phyloP scores from a whole-genome alignment of 257 asterid species.

The Plantago major region DNA sequence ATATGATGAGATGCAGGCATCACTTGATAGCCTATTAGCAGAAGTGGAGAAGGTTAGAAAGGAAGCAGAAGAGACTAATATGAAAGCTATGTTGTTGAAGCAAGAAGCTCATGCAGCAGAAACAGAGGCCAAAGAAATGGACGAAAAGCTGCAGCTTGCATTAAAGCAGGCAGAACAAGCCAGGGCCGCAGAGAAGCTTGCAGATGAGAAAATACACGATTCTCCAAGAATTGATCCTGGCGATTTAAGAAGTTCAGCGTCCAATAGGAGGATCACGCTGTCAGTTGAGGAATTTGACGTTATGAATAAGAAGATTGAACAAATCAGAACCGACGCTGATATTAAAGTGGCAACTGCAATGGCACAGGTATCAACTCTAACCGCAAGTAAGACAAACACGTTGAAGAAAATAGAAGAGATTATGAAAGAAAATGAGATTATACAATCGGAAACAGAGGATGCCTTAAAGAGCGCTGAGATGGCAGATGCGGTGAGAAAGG shows the following conservation, averaged over 20 bases:
- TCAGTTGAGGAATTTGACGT: conserved; percentile 40
- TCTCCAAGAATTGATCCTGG: conserved; percentile 22
- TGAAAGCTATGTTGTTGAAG: conserved; percentile 25
- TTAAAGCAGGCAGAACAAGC: conserved; percentile 48
- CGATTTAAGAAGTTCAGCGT: conserved; percentile 14
- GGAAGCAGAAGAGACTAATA: conserved; percentile 43
- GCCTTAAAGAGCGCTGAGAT: conserved; percentile 56
- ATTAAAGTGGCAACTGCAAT: conserved; percentile 46
- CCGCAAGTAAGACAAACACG: conserved; percentile 31
- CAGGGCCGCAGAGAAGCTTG: conserved; percentile 46
- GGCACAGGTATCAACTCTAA: conserved; percentile 41
- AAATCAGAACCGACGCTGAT: conserved; percentile 38
- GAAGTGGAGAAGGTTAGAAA: conserved; percentile 37
- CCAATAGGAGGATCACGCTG: conserved; percentile 33
- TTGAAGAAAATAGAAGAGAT: conserved; percentile 36
- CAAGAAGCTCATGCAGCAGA: conserved; percentile 49
- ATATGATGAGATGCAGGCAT: conserved; percentile 25
- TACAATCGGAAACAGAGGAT: conserved; percentile 45
- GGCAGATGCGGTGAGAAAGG: conserved; percentile 62
- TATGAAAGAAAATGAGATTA: conserved; percentile 36
- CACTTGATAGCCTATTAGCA: conserved; percentile 33
- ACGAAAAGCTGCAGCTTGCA: conserved; percentile 43
- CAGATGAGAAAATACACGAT: conserved; percentile 36
- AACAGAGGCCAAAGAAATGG: conserved; percentile 36
- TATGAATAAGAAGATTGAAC: conserved; percentile 42